Base-by-base conservation (phyloP, 1,284 basidiomycete genomes). In the Pulveroboletus sp. region DNA sequence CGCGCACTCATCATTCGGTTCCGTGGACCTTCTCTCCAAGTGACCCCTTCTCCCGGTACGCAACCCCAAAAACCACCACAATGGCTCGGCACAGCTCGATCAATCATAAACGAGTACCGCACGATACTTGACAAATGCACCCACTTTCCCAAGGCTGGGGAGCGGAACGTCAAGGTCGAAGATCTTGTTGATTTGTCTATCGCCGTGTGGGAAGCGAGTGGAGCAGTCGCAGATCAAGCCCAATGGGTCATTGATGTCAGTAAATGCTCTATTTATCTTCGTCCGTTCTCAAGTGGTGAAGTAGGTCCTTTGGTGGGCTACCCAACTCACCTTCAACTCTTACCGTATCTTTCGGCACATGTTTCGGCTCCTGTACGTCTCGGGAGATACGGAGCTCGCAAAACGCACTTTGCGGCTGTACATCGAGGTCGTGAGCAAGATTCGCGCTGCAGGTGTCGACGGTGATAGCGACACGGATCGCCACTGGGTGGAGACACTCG, bases 291-390 rank as follows among this genome's bases (percentile, higher is more conserved):
- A 55, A 55, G 17, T 28, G 38, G 8, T 24, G 2, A 45, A 53
- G 40, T 63, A 94, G 85, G 80, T 92, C 17, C 78, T 97, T 2
- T 95, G 93, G 89, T 94, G 93, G 92, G 88, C 92, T 2, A 94
- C 92, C 11, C 86, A 87, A 20, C 81, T 94, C 24, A 97, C 94
- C 0, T 96, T 97, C 78, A 94, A 96, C 68, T 95, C 92, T 1
- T 88, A 89, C 62, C 83, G 86, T 10, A 77, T 96, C 17, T 82
- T 92, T 55, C 86, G 94, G 0, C 91, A 96, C 71, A 87, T 96
- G 77, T 83, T 85, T 17, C 85, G 87, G 2, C 73, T 95, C 1
- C 76, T 91, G 10, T 81, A 85, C 49, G 78, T 86, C 8, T 78
- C 83, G 0, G 87, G 86, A 5, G 87, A 91, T 58, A 72, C 77